Percentiles rank a stretch among this genome's conserved stretches.
Evolutionary conservation across 139 green algal species (phyloP).

Genomic region (Coccomyxa sp.): DNA sequence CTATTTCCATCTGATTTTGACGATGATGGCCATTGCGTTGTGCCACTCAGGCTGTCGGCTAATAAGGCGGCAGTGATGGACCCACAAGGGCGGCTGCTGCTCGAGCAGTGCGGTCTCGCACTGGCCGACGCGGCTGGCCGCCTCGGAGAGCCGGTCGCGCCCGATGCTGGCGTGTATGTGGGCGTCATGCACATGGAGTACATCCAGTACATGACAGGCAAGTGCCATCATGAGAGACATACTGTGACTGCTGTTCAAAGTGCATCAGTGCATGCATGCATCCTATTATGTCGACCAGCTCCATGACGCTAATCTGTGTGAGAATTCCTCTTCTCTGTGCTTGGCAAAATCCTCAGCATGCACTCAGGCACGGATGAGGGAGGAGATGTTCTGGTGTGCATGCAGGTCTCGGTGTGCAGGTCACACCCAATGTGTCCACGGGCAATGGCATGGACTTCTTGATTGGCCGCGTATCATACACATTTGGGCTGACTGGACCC

Average conservation of each 20-base stretch:
- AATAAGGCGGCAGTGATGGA: slow-evolving; percentile 33
- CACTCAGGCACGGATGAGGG: not conserved
- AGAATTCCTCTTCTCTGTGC: slow-evolving; percentile 11
- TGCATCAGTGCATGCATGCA: slow-evolving; percentile 38
- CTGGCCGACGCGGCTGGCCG: not conserved
- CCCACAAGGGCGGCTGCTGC: slow-evolving; percentile 29
- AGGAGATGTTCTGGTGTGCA: not conserved
- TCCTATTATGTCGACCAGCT: not conserved
- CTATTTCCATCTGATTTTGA: too few species aligned
- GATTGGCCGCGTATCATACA: slow-evolving; percentile 43
- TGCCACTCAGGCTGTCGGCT: slow-evolving; percentile 1
- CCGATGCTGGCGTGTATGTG: slow-evolving; percentile 17
- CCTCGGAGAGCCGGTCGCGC: too few species aligned
- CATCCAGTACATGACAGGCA: slow-evolving; percentile 23
- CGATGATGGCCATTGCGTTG: too few species aligned
- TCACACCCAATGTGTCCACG: slow-evolving; percentile 23
- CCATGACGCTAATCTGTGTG: slow-evolving; percentile 6
- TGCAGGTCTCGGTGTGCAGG: slow-evolving; percentile 1
- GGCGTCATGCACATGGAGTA: slow-evolving; percentile 37
- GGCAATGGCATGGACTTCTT: slow-evolving; percentile 47
- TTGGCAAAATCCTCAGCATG: not conserved
- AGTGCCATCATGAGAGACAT: not conserved
- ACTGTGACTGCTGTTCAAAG: slow-evolving; percentile 5
- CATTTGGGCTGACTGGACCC: slow-evolving; percentile 30
- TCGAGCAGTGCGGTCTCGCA: slow-evolving; percentile 20